Evolutionary conservation across 169 alveolate species (phyloP), one percentile per base, ranked within the genome.

Genomic region (Plasmodium fragile): DNA sequence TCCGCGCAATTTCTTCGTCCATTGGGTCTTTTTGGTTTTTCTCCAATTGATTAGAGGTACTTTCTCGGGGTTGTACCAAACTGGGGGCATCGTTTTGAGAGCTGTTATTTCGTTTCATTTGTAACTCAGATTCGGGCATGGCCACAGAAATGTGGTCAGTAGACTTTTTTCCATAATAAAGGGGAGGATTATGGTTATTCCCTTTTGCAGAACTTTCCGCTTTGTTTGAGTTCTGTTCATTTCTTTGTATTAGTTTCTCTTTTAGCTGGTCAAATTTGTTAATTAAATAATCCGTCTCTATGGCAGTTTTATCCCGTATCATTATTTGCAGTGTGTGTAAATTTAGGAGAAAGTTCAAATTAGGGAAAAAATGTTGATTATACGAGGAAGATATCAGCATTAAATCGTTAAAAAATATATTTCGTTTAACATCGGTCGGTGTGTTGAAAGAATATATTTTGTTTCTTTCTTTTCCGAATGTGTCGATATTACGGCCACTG

Each of bases 381-480:
- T 78, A 89, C 16, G 90, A 89, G 32, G 94, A 89, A 16, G 94
- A 89, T 30, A 89, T 89, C 70, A 32, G 22, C 82, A 89, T 78
- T 39, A 89, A 79, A 78, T 89, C 82, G 45, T 77, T 69, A 89
- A 89, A 89, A 39, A 49, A 72, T 13, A 77, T 25, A 52, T 89
- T 89, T 25, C 94, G 77, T 78, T 89, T 89, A 55, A 89, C 82
- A 89, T 89, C 94, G 11, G 75, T 89, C 65, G 94, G 94, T 36
- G 94, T 89, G 81, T 89, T 78, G 41, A 89, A 89, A 18, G 94
- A 89, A 52, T 89, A 89, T 78, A 89, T 89, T 77, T 89, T 89
- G 49, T 89, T 89, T 89, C 94, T 34, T 39, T 89, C 94, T 78
- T 89, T 89, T 18, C 94, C 94, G 65, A 89, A 89, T 4, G 94